phyloP scores from a whole-genome alignment of 306 rosid species.

The Corylus heterophylla region DNA sequence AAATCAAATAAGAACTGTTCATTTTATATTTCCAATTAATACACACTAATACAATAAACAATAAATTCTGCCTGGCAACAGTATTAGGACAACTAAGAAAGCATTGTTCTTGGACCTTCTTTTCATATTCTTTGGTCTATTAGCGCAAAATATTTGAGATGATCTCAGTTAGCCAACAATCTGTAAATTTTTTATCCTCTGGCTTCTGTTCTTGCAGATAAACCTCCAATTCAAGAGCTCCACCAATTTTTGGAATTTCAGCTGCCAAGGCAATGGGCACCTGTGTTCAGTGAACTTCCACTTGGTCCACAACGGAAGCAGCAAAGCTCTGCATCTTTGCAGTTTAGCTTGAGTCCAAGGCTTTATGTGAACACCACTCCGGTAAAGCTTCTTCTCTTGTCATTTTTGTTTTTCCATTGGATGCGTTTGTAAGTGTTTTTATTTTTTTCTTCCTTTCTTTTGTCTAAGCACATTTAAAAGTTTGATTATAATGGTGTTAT shows the following conservation, averaged over 20 bases:
- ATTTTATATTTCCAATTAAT: background rate
- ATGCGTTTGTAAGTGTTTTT: conserved; percentile 9
- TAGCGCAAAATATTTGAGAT: background rate
- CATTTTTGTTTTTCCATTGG: conserved; percentile 16
- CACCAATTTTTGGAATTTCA: conserved; percentile 98
- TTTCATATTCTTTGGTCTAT: background rate
- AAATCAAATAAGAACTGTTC: background rate
- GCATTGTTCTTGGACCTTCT: background rate
- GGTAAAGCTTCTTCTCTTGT: conserved; percentile 44
- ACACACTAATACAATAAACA: too few species aligned
- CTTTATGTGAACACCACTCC: conserved; percentile 78
- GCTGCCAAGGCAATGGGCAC: conserved; percentile 99
- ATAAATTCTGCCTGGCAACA: background rate
- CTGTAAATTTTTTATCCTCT: conserved; percentile 21
- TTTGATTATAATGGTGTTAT: conserved; percentile 11
- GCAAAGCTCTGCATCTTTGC: conserved; percentile 69
- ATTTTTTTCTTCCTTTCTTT: too few species aligned
- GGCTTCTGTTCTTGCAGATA: conserved; percentile 56
- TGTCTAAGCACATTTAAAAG: conserved; percentile 1
- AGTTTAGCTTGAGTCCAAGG: conserved; percentile 96
- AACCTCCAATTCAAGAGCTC: conserved; percentile 92
- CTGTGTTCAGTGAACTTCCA: conserved; percentile 95
- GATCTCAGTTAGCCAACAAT: background rate
- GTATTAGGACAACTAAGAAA: background rate
- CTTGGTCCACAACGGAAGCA: conserved; percentile 96